Evolutionary conservation across 306 rosid genomes (phyloP).

Genomic region (Quercus rubra): DNA sequence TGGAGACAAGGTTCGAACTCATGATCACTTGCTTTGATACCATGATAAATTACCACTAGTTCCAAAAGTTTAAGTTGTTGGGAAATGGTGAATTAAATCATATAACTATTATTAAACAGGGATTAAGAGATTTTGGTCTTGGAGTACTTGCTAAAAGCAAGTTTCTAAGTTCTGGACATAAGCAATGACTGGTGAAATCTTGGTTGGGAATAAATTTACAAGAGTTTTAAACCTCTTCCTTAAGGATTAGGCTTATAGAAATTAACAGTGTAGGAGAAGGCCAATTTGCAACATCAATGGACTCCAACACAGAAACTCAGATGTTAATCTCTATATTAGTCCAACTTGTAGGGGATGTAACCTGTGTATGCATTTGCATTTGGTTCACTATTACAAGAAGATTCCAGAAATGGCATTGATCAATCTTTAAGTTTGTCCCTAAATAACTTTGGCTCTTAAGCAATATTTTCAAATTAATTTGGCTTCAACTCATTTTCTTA

Average conservation of each 20-base stretch:
- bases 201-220: neutral
- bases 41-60: too few species aligned
- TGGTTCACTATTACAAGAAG: neutral
- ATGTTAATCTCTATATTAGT: neutral
- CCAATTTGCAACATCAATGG: neutral
- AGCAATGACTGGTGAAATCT: neutral
- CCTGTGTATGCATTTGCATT: neutral
- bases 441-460: neutral
- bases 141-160: neutral
- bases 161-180: neutral
- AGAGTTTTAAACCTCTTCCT: neutral
- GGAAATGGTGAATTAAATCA: too few species aligned
- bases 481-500: neutral
- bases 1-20: too few species aligned
- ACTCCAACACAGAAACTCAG: neutral
- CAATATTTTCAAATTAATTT: neutral
- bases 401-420: neutral
- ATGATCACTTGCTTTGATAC: too few species aligned
- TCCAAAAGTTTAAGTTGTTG: too few species aligned
- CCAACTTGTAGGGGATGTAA: neutral
- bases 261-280: neutral
- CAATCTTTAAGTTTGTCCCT: neutral
- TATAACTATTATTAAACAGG: too few species aligned
- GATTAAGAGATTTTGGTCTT: neutral
- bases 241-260: neutral